These are phyloP conservation scores for Eremochloa ophiuroides DNA, from an alignment of 176 grass and related monocot species.

Conservation along the genomic window DNA sequence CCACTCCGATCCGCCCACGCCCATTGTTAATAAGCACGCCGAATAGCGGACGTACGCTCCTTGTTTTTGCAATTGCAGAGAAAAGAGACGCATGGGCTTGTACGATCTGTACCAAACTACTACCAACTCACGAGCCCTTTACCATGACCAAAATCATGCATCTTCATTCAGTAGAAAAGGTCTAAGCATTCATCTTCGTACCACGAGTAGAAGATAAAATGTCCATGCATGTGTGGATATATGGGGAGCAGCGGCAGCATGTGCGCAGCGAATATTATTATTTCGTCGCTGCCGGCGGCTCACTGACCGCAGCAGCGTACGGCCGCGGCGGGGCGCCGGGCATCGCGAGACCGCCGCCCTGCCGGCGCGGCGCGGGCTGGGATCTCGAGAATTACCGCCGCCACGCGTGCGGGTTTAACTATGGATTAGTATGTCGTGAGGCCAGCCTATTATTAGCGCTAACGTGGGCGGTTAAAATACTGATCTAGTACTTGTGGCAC, in stretches of 20 bases:
- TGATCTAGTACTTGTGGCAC: too few relatives aligned
- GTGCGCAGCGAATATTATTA: neutral
- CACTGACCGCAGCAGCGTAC: too few relatives aligned
- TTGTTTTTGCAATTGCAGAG: neutral
- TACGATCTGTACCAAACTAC: neutral
- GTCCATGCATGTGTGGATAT: neutral
- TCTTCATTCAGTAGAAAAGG: neutral
- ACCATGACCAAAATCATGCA: neutral
- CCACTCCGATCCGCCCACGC: neutral
- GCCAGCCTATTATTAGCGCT: neutral
- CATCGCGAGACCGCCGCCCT: slow-evolving; percentile 31
- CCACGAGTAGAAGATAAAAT: neutral
- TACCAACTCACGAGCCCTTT: neutral
- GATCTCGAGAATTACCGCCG: slow-evolving; percentile 15
- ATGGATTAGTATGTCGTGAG: neutral
- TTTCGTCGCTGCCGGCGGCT: neutral
- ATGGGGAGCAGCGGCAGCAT: neutral
- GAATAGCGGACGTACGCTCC: neutral
- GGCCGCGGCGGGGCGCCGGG: slow-evolving; percentile 6
- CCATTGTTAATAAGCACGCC: neutral
- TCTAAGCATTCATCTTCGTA: neutral
- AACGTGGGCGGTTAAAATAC: slow-evolving; percentile 14
- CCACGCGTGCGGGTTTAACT: neutral
- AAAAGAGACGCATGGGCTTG: neutral
- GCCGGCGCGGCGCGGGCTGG: neutral